Conservation (phyloP, 2,329 filamentous ascomycete genomes). For the Metarhizium anisopliae region DNA sequence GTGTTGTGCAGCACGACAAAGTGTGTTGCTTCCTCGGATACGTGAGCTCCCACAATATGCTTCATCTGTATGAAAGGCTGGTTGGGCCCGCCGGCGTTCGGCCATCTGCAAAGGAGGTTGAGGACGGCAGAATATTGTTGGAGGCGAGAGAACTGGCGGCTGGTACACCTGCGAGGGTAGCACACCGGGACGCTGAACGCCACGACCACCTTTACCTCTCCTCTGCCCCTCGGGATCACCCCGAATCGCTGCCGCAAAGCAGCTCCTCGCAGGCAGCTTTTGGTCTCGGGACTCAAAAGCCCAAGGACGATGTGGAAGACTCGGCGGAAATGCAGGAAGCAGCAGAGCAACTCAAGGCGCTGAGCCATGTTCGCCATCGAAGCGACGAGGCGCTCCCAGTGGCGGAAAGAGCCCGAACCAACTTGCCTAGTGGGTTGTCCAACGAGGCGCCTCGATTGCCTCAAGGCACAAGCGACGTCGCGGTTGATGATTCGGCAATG, state of each 20-base stretch:
- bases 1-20: constrained; percentile 55
- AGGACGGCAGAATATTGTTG: constrained; percentile 48
- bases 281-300: constrained; percentile 15
- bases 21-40: constrained; percentile 58
- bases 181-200: constrained; percentile 16
- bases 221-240: constrained; percentile 14
- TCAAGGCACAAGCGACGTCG: constrained; percentile 29
- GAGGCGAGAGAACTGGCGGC: constrained; percentile 41
- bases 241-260: constrained; percentile 14
- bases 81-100: constrained; percentile 36
- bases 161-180: constrained; percentile 19
- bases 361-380: constrained; percentile 52
- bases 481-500: constrained; percentile 15
- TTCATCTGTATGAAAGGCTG: constrained; percentile 51
- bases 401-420: constrained; percentile 25
- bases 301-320: constrained; percentile 39
- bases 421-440: constrained; percentile 28
- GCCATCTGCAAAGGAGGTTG: constrained; percentile 42
- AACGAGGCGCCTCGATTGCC: constrained; percentile 14
- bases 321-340: constrained; percentile 63
- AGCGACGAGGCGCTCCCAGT: constrained; percentile 33
- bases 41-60: constrained; percentile 59
- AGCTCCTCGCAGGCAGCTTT: constrained; percentile 18
- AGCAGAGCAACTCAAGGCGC: constrained; percentile 55
- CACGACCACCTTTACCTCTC: constrained; percentile 16